Evolutionary conservation across 192 early-diverging fungal species (phyloP).

Genomic region (Backusella psychrophila): DNA sequence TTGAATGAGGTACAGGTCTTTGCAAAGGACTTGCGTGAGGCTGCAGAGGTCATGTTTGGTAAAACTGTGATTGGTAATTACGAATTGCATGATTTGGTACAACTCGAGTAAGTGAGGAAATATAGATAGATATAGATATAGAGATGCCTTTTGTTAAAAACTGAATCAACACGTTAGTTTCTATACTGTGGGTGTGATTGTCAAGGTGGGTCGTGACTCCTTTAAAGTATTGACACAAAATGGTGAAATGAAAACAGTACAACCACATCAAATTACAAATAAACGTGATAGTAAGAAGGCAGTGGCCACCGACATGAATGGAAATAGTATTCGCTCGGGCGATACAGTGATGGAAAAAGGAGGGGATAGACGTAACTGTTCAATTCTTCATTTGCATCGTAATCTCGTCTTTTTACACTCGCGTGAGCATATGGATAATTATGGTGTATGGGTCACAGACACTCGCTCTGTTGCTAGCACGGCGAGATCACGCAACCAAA

Average conservation of each 20-base stretch:
- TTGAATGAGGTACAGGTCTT: slow-evolving; percentile 81
- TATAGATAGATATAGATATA: not conserved
- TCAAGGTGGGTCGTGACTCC: slow-evolving; percentile 73
- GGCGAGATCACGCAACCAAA: slow-evolving; percentile 12
- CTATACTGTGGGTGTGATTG: slow-evolving; percentile 75
- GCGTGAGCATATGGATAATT: slow-evolving; percentile 70
- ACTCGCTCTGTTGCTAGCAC: slow-evolving; percentile 62
- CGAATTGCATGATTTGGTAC: slow-evolving; percentile 88
- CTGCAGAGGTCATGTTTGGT: slow-evolving; percentile 67
- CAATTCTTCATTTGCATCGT: slow-evolving; percentile 82
- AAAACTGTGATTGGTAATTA: slow-evolving; percentile 62
- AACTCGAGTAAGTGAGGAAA: slow-evolving; percentile 57
- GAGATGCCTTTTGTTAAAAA: not conserved
- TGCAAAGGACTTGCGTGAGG: slow-evolving; percentile 80
- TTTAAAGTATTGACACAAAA: slow-evolving; percentile 80
- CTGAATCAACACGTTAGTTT: slow-evolving; percentile 36
- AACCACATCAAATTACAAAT: slow-evolving; percentile 69
- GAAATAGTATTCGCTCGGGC: slow-evolving; percentile 58
- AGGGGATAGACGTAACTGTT: slow-evolving; percentile 63
- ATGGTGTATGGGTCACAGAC: slow-evolving; percentile 72
- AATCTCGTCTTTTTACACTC: slow-evolving; percentile 78
- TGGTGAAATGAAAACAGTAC: slow-evolving; percentile 59
- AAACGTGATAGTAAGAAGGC: slow-evolving; percentile 61
- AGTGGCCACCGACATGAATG: slow-evolving; percentile 47
- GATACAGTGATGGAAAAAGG: slow-evolving; percentile 74